Evolutionary conservation across 257 asterid species (phyloP), one percentile per base, ranked within the genome.

Genomic region (Datura wrightii): DNA sequence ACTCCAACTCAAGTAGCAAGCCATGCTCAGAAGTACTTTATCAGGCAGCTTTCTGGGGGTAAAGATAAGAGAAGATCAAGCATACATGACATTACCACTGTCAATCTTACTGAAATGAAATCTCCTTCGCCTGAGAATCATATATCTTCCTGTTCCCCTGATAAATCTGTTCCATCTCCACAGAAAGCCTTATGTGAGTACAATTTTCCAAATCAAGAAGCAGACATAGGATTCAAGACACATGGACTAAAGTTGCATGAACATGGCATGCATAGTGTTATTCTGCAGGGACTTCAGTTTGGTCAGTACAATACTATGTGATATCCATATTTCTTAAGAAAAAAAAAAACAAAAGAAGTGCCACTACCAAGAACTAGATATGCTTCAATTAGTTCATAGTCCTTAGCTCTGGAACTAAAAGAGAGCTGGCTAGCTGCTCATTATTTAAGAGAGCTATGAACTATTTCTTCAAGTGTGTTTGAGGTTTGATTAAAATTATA

Each of bases 1-100:
- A 94, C 99, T 6, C 97, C 98, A 18, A 96, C 98, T 10, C 99
- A 95, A 83, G 99, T 95, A 0, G 99, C 99, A 0, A 95, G 99
- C 58, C 99, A 95, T 82, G 99, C 99, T 59, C 98, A 95, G 87
- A 95, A 95, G 90, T 95, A 94, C 72, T 96, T 94, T 53, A 96
- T 93, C 85, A 84, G 99, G 82, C 99, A 96, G 87, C 91, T 91
- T n/a, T 92, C 98, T 0, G 94, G 95, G 0, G 98, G 98, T 66
- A 96, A 96, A 62, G 99, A 96, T 71, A 96, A 93, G 90, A 86
- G 98, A 85, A 91, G 99, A 86, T 92, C 98, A 53, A 96, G 98
- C 86, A 96, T 96, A 82, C 99, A 96, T 36, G 99, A 96, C 81
- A 92, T 96, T 71, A 94, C 99, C 1, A 96, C 94, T 3, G 94